Evolutionary conservation across 2,329 filamentous ascomycete species (phyloP), one percentile per base, ranked within the genome.

Genomic region (Neurospora sp.): DNA sequence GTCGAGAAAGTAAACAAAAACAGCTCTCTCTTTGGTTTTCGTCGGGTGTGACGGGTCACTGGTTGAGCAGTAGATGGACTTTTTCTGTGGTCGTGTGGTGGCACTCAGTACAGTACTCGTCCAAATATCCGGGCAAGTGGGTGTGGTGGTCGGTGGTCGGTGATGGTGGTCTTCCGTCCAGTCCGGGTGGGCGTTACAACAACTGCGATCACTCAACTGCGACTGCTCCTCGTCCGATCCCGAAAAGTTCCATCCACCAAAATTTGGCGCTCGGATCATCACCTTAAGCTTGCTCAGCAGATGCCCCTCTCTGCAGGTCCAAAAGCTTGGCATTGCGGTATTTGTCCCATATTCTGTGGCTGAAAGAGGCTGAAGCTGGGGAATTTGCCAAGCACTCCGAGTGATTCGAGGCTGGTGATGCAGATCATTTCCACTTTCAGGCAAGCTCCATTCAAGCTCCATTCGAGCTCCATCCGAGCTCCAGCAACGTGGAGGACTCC

Each of bases 181-280:
- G 33, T 36, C 33, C 33, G 33, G 8, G 23, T 62, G 52, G 23
- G 28, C 11, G n/a, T 17, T 36, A 62, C 52, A 36, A 36, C 52
- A 62, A 5, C 52, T 62, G 28, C 19, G 43, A 52, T 52, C 41
- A 43, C 41, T 23, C 19, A 52, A 23, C 43, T 8, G 23, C 52
- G 28, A 62, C 28, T 4, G 52, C 52, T 62, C 28, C 19, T 69
- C 41, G 36, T 70, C 72, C 70, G 71, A 68, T 73, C 73, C 74
- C 74, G 74, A 76, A 76, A 76, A 75, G 43, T 75, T 74, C 74
- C 74, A 69, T 72, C 65, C 43, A 67, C 71, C 70, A 72, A 43
- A 70, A 71, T 74, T 71, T 71, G 70, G 71, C 67, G 43, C 28
- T 23, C 28, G 19, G 41, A 37, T 68, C 67, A 38, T 17, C 33